phyloP scores from a whole-genome alignment of 2,329 filamentous ascomycete genomes.

The Neofusicoccum ribis region DNA sequence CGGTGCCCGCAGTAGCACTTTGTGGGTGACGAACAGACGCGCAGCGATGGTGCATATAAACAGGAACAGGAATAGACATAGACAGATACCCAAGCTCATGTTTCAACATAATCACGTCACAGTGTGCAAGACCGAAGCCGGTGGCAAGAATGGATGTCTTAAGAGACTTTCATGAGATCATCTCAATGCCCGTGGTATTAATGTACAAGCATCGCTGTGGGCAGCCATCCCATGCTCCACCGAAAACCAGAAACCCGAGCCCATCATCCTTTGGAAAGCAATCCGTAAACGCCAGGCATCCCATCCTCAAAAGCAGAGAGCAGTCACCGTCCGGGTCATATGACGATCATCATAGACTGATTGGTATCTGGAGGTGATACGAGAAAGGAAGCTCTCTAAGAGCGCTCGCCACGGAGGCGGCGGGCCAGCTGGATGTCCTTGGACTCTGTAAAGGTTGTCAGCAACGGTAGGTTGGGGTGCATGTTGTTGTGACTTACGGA shows the following conservation, averaged over 20 bases:
- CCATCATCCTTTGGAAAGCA: constrained; percentile 16
- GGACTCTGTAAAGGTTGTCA: constrained; percentile 62
- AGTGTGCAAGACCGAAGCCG: neutral
- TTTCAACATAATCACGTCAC: neutral
- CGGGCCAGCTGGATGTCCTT: constrained; percentile 93
- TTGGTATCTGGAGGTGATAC: constrained; percentile 16
- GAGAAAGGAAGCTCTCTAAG: constrained; percentile 37
- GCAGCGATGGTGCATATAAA: too few relatives aligned
- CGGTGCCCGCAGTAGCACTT: neutral
- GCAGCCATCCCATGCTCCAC: constrained; percentile 20
- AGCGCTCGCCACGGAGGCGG: constrained; percentile 56
- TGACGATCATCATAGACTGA: neutral
- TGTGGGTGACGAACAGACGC: too few relatives aligned
- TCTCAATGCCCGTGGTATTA: constrained; percentile 22
- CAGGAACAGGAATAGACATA: neutral
- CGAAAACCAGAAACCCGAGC: constrained; percentile 17
- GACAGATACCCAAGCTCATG: neutral
- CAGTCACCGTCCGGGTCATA: constrained; percentile 12
- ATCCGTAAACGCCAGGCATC: constrained; percentile 19
- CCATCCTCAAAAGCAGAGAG: constrained; percentile 18
- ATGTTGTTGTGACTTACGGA: constrained; percentile 46
- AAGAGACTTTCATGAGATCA: constrained; percentile 21
- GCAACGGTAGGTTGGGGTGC: constrained; percentile 21
- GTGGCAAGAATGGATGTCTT: constrained; percentile 11
- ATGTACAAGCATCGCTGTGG: constrained; percentile 21